Evolutionary conservation across 371 early-diverging fungal genomes (phyloP).

Genomic region (Mucor indicus): DNA sequence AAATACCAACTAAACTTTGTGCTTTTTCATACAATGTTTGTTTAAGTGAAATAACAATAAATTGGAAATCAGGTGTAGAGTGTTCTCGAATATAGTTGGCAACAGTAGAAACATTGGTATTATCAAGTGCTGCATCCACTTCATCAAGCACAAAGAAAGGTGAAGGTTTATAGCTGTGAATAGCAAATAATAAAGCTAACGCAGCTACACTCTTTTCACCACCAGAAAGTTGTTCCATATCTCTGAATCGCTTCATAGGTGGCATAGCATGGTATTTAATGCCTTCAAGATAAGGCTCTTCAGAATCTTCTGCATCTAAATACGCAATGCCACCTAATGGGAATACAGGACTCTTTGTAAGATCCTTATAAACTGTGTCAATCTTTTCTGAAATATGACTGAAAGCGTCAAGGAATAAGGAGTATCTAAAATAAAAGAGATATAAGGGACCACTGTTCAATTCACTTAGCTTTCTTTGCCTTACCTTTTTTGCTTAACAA

Average conservation of each 20-base stretch:
- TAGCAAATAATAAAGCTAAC: slow-evolving; percentile 95
- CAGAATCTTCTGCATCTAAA: slow-evolving; percentile 87
- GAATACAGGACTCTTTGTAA: slow-evolving; percentile 78
- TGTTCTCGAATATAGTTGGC: slow-evolving; percentile 82
- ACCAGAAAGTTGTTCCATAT: slow-evolving; percentile 98
- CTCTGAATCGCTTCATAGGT: slow-evolving; percentile 98
- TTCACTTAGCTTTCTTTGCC: background rate
- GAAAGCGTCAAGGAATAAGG: slow-evolving; percentile 87
- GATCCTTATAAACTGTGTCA: slow-evolving; percentile 93
- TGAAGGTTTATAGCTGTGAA: slow-evolving; percentile 92
- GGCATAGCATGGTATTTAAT: slow-evolving; percentile 99
- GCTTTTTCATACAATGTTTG: slow-evolving; percentile 93
- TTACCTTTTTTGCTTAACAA: slow-evolving; percentile 81
- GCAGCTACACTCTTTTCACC: slow-evolving; percentile 99
- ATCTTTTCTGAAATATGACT: slow-evolving; percentile 87
- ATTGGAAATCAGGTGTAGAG: slow-evolving; percentile 77
- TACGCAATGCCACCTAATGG: slow-evolving; percentile 97
- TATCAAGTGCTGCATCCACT: slow-evolving; percentile 99
- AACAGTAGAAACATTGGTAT: slow-evolving; percentile 93
- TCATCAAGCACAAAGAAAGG: slow-evolving; percentile 99
- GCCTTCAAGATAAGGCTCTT: slow-evolving; percentile 95
- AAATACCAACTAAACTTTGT: slow-evolving; percentile 96
- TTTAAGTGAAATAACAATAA: slow-evolving; percentile 98
- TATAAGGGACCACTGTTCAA: background rate
- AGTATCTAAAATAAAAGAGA: slow-evolving; percentile 47